A percentile compares a stretch with the other conserved stretches of the same genome.
Evolutionary conservation across 441 rosid species (phyloP).

Genomic region (Euphorbia neoarborescens): DNA sequence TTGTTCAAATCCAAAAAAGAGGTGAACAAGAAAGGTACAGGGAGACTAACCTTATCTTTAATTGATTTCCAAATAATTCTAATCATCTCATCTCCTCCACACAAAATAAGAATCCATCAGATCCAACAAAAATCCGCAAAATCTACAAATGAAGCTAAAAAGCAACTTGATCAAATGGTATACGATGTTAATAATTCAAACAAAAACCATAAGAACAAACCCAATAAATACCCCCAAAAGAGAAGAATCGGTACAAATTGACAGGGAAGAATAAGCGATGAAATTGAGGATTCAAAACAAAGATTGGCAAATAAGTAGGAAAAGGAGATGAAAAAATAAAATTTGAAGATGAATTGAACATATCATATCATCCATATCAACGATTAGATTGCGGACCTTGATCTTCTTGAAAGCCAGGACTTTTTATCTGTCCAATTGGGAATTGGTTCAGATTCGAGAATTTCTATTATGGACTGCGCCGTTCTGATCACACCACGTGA

Average conservation of each 20-base stretch:
- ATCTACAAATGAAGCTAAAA: neutral
- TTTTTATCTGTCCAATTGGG: neutral
- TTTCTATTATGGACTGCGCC: too few relatives aligned
- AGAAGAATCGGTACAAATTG: neutral
- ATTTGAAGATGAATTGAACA: neutral
- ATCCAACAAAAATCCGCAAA: neutral
- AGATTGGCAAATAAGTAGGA: neutral
- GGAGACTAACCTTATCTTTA: conserved; percentile 54
- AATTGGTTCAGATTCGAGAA: neutral
- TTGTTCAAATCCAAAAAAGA: neutral
- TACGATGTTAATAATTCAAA: neutral
- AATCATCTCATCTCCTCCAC: conserved; percentile 82
- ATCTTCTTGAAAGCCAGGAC: conserved; percentile 44
- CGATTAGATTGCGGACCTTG: conserved; percentile 49
- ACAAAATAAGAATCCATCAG: neutral
- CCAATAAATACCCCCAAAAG: neutral
- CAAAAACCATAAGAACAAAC: neutral
- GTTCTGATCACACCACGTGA: too few relatives aligned
- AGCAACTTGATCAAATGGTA: neutral
- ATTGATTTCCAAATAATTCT: conserved; percentile 70
- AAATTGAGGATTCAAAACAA: neutral
- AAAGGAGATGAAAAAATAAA: neutral
- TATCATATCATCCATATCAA: conserved; percentile 66
- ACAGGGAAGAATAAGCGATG: neutral
- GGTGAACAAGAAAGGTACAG: neutral